Base-by-base conservation (phyloP, 2,329 filamentous ascomycete species). In the Fusarium algeriense region DNA sequence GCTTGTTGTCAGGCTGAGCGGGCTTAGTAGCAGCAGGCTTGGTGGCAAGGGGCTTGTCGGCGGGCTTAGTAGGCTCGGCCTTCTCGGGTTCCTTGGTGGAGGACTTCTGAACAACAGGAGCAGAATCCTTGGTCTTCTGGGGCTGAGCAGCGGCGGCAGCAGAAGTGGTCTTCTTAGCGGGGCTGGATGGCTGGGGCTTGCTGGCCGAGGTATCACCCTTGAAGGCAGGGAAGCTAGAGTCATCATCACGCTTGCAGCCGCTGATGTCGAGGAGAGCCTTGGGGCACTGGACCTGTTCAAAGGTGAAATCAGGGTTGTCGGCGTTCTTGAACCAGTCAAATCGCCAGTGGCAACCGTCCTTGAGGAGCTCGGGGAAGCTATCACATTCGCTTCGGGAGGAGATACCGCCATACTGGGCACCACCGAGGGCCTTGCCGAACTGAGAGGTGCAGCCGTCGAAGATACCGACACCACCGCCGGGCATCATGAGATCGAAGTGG, bases 301-400 rank as follows among this genome's bases (percentile, higher is more conserved):
- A 90, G 58, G 79, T 81, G 58, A 90, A 85, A 32, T 74, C 75
- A 10, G 88, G 88, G 80, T 90, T 90, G 76, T 90, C 86, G 52
- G 87, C 84, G 67, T 85, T 85, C 70, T 82, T 75, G 80, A 90
- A 90, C 88, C 88, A 91, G 81, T 90, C 87, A 75, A 90, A 91
- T 66, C 88, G 87, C 87, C 88, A 91, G 77, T 85, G 81, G 80
- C 89, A 91, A 12, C 89, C 89, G 13, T 80, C 81, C 81, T 88
- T 85, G 55, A 91, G 82, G 40, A 83, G 80, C 40, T 76, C 80
- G 1, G 89, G 89, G 80, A 89, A 87, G 55, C 78, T 75, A 65
- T 83, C 81, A 80, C 89, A 91, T 35, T 86, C 83, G 54, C 80
- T 79, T 59, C 85, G 81, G 54, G 83, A 83, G 23, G 81, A 80